Percentiles rank a stretch among this genome's conserved stretches.
These are phyloP conservation scores for Wallacemonas collosoma DNA, from an alignment of 208 protist genomes.

Conservation along the genomic window DNA sequence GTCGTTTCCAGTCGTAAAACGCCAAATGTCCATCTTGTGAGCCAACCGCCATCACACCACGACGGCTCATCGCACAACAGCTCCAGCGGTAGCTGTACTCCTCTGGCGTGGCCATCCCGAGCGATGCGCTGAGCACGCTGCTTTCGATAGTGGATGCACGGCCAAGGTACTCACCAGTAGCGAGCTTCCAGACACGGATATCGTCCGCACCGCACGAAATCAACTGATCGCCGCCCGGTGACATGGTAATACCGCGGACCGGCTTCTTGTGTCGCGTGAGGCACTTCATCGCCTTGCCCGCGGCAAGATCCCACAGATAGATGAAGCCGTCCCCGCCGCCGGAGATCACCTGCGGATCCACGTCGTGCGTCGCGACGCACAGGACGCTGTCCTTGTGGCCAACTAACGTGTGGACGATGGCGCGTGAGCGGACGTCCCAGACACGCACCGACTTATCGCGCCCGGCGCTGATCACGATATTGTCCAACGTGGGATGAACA, in stretches of 20 bases:
- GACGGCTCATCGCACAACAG: conserved; percentile 79
- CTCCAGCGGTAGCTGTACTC: conserved; percentile 79
- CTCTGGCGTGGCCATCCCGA: conserved; percentile 20
- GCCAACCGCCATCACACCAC: conserved; percentile 95
- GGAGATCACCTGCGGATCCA: conserved; percentile 94
- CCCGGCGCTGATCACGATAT: conserved; percentile 96
- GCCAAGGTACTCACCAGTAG: conserved; percentile 94
- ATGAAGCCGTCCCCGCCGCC: conserved; percentile 94
- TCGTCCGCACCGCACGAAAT: conserved; percentile 95
- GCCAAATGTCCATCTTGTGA: conserved; percentile 91
- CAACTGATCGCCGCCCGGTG: conserved; percentile 92
- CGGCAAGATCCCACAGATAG: conserved; percentile 93
- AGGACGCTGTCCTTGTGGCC: conserved; percentile 96
- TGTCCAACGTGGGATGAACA: conserved; percentile 97
- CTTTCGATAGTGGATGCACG: conserved; percentile 88
- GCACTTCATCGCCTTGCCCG: conserved; percentile 54
- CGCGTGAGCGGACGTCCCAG: conserved; percentile 90
- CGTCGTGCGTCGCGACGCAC: conserved; percentile 85
- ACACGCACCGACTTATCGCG: conserved; percentile 95
- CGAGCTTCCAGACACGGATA: conserved; percentile 97
- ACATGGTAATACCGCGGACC: conserved; percentile 92
- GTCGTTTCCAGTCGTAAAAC: conserved; percentile 98
- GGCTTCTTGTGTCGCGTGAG: conserved; percentile 99
- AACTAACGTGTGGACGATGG: conserved; percentile 81
- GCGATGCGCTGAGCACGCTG: background rate